Evolutionary conservation across 2,329 filamentous ascomycete species (phyloP), one percentile per base, ranked within the genome.

Genomic region (Emydomyces testavorans): DNA sequence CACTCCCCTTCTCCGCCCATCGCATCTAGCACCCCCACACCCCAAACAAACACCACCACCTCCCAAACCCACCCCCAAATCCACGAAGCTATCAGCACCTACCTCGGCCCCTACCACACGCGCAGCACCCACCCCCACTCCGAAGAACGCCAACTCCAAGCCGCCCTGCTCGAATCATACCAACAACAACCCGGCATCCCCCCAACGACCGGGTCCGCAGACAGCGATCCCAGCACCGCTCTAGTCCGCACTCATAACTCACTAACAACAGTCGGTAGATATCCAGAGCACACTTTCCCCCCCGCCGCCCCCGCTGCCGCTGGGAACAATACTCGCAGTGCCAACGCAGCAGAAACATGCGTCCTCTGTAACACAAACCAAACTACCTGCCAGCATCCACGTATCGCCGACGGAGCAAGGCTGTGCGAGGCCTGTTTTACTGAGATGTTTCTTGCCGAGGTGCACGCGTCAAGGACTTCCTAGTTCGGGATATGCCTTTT

Each of bases 361-460:
- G 26, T 32, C 11, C n/a, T 43, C 6, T 51, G 49, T 13, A 15
- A 15, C 34, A 20, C 7, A 4, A 44, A 16, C 8, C 21, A 21
- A 34, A 45, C 45, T 5, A 28, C 44, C 3, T 42, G 24, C 15
- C 44, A 45, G 34, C 32, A 48, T 31, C 44, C 31, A 24, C n/a
- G 20, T 10, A 29, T 48, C 11, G 45, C 37, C 11, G 42, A 29
- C 18, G 49, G 49, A 20, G n/a, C 18, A 16, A 36, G 32, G n/a
- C 6, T 48, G 10, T 51, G 49, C 29, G 39, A 48, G 31, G 26
- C 13, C 3, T 51, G 49, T 35, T 51, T 42, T 34, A 32, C 16
- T 8, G 31, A 39, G 21, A 47, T 47, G 20, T 8, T 42, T 34
- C 6, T 35, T 18, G 38, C 49, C 13, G 49, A 50, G 18, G 29